Evolutionary conservation across 768 basidiomycete species (phyloP).

Genomic region (Pleurotus sapidus): DNA sequence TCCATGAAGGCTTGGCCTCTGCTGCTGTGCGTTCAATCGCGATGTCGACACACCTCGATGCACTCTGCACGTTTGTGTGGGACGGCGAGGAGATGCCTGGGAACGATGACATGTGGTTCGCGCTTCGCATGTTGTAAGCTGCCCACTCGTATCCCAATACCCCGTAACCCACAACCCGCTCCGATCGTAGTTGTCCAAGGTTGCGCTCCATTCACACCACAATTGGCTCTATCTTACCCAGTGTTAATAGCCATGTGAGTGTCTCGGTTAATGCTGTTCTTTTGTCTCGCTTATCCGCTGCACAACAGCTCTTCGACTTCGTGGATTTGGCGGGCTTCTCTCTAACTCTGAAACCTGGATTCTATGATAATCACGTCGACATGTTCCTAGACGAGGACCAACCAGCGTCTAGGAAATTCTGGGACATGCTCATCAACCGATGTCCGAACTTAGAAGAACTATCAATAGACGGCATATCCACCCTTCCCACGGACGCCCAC

Average conservation of each 20-base stretch:
- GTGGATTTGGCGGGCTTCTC: constrained; percentile 59
- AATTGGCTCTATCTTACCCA: constrained; percentile 58
- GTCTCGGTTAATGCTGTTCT: background rate
- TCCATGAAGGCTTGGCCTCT: constrained; percentile 36
- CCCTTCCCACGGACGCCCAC: constrained; percentile 53
- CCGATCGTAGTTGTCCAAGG: constrained; percentile 54
- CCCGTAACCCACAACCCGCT: constrained; percentile 3
- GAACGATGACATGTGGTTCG: constrained; percentile 77
- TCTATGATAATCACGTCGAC: constrained; percentile 61
- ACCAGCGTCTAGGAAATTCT: constrained; percentile 50
- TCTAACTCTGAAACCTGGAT: constrained; percentile 55
- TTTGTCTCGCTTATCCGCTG: background rate
- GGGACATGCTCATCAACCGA: constrained; percentile 67
- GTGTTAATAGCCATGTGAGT: constrained; percentile 60
- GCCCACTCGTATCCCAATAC: background rate
- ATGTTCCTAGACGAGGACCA: constrained; percentile 52
- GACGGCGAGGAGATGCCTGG: constrained; percentile 66
- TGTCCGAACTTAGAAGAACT: constrained; percentile 70
- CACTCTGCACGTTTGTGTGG: constrained; percentile 67
- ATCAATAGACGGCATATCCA: constrained; percentile 49
- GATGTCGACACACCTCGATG: constrained; percentile 50
- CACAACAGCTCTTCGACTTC: constrained; percentile 64
- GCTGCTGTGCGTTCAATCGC: constrained; percentile 49
- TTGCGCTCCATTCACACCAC: constrained; percentile 60
- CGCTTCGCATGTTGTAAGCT: constrained; percentile 61